Conservation (phyloP, 495 filamentous ascomycete species). For the Aspergillus heteromorphus region DNA sequence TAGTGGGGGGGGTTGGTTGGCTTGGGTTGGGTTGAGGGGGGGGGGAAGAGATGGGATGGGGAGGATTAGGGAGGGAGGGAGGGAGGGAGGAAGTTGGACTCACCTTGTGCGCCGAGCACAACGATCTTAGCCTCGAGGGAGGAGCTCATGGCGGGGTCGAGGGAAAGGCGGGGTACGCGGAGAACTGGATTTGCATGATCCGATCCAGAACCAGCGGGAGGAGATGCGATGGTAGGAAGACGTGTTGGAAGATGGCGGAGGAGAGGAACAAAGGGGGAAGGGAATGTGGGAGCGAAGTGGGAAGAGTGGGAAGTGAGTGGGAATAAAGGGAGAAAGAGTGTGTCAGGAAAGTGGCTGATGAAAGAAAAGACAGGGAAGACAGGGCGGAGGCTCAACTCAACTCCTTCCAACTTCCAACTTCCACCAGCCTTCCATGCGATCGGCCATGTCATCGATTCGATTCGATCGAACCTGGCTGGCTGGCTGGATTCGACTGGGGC, state of each 20-base stretch:
- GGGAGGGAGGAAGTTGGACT: slow-evolving; percentile 25
- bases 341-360: not conserved
- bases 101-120: slow-evolving; percentile 79
- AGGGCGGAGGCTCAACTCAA: too few species aligned
- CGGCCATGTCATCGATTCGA: too few species aligned
- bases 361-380: not conserved
- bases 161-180: slow-evolving; percentile 19
- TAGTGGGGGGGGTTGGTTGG: not conserved
- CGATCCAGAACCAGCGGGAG: slow-evolving; percentile 3
- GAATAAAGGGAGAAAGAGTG: not conserved
- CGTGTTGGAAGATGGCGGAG: not conserved
- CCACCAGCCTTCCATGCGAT: too few species aligned
- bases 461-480: too few species aligned
- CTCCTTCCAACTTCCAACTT: too few species aligned
- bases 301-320: not conserved
- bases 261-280: not conserved
- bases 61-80: too few species aligned
- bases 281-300: not conserved
- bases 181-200: slow-evolving; percentile 31
- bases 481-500: too few species aligned
- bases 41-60: not conserved
- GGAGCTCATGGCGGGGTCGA: slow-evolving; percentile 55
- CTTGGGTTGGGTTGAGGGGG: too few species aligned
- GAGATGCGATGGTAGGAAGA: not conserved
- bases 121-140: slow-evolving; percentile 90